phyloP scores from a whole-genome alignment of 2,329 filamentous ascomycete genomes.

The Cryphonectria japonica region DNA sequence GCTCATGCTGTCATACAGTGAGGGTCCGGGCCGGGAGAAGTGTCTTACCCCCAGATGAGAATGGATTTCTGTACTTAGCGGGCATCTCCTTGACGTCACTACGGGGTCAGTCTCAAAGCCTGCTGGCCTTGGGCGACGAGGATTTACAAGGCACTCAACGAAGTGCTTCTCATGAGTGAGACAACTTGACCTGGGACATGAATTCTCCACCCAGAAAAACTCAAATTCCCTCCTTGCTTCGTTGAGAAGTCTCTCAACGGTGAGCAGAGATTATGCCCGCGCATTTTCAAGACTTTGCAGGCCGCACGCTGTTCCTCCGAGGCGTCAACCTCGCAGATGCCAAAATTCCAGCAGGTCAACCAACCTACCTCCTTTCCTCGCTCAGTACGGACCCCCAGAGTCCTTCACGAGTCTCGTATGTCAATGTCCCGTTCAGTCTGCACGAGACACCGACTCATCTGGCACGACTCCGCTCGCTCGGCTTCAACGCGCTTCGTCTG shows the following conservation, averaged over 20 bases:
- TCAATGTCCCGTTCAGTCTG: conserved; percentile 21
- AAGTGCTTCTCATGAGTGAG: too few relatives aligned
- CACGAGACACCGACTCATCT: conserved; percentile 31
- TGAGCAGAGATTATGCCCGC: conserved; percentile 10
- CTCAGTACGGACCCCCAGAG: conserved; percentile 16
- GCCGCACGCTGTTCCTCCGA: conserved; percentile 32
- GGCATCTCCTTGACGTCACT: neutral
- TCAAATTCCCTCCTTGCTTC: neutral
- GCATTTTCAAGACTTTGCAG: conserved; percentile 18
- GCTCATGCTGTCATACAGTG: too few relatives aligned
- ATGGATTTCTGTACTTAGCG: neutral
- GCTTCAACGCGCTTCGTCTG: conserved; percentile 33
- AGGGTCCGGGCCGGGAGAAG: too few relatives aligned
- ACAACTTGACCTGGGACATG: neutral
- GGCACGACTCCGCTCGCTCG: conserved; percentile 29
- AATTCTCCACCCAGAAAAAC: neutral
- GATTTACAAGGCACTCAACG: neutral
- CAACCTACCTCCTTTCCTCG: conserved; percentile 30
- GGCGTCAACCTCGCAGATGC: conserved; percentile 35
- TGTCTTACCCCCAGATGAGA: too few relatives aligned
- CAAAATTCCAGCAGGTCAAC: conserved; percentile 31
- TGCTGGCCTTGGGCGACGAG: neutral
- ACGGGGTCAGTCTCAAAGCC: neutral
- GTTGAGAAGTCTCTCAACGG: neutral
- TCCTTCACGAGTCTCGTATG: conserved; percentile 17